These are phyloP conservation scores for Copromyces sp. DNA, from an alignment of 495 filamentous ascomycete species.

Conservation along the genomic window DNA sequence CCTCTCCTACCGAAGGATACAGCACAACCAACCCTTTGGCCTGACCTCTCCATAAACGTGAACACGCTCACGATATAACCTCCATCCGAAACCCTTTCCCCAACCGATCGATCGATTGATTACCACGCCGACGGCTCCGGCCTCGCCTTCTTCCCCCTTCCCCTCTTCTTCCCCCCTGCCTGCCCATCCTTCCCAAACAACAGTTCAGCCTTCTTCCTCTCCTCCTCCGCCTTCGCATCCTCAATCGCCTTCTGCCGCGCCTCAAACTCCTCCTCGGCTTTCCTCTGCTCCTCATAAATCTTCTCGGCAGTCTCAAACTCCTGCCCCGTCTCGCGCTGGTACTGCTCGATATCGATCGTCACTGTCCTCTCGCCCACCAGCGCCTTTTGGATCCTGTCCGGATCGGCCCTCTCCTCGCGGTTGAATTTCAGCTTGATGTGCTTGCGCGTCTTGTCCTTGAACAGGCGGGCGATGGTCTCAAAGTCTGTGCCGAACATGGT, in stretches of 20 bases:
- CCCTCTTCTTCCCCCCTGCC: constrained; percentile 28
- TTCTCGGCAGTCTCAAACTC: constrained; percentile 45
- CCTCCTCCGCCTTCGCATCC: constrained; percentile 35
- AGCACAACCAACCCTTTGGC: background rate
- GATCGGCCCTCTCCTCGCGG: constrained; percentile 75
- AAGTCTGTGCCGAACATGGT: constrained; percentile 91
- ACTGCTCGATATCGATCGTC: constrained; percentile 55
- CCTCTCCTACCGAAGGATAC: background rate
- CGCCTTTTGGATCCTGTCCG: constrained; percentile 55
- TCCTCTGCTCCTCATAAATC: constrained; percentile 61
- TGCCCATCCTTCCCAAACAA: constrained; percentile 36
- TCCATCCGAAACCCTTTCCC: too few species aligned
- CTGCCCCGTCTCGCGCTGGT: constrained; percentile 50
- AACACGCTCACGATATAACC: too few species aligned
- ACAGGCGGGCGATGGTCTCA: constrained; percentile 73
- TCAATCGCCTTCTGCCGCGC: constrained; percentile 39
- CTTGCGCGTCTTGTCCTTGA: constrained; percentile 61
- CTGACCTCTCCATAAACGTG: too few species aligned
- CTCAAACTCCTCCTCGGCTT: constrained; percentile 55
- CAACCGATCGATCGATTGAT: too few species aligned
- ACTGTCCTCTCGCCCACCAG: constrained; percentile 50
- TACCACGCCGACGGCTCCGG: background rate
- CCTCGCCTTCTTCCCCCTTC: constrained; percentile 19
- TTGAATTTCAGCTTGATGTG: constrained; percentile 90
- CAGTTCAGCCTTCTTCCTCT: constrained; percentile 43